Evolutionary conservation across 352 stramenopile genomes (phyloP), one percentile per base, ranked within the genome.

Genomic region (Globisporangium okanoganense): DNA sequence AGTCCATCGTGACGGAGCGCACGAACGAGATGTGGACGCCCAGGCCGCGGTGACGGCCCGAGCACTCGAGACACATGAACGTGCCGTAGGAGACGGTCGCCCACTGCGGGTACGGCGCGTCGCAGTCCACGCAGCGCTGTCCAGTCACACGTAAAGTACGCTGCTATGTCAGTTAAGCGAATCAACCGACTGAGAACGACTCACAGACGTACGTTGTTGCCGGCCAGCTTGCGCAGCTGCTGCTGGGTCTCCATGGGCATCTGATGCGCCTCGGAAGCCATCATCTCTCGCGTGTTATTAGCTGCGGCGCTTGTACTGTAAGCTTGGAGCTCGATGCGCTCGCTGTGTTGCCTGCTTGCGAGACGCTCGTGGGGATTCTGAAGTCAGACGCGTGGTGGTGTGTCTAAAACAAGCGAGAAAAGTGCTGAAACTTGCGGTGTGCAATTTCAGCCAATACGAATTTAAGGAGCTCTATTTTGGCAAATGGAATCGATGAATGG

Each of bases 21-120:
- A 98, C 92, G 66, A 98, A 98, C 29, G 88, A 95, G 45, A 98
- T 90, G 72, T 98, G 92, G 9, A 97, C 88, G 44, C 94, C 94
- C 50, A 98, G 75, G 16, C 85, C 81, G 33, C 94, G 86, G 73
- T 98, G 94, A 48, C 90, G 81, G 3, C 88, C 92, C 20, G 90
- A 97, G 79, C 94, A 98, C 70, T 98, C 92, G 64, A 98, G 86
- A 57, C 93, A 98, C 73, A 98, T 97, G 65, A 98, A 98, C 22
- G 96, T 95, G 53, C 94, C 95, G 73, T 98, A 98, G 18, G 93
- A 97, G 38, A 96, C 90, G 2, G 89, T 97, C 5, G 94, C 93
- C 94, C 95, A 98, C 52, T 93, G 87, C 22, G 95, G 95, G 69
- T 98, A 98, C 51, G 92, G 80, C 35, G 92, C 93, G 58, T 92